These are phyloP conservation scores for Aureobasidium lini DNA, from an alignment of 2,329 filamentous ascomycete genomes.

Conservation along the genomic window DNA sequence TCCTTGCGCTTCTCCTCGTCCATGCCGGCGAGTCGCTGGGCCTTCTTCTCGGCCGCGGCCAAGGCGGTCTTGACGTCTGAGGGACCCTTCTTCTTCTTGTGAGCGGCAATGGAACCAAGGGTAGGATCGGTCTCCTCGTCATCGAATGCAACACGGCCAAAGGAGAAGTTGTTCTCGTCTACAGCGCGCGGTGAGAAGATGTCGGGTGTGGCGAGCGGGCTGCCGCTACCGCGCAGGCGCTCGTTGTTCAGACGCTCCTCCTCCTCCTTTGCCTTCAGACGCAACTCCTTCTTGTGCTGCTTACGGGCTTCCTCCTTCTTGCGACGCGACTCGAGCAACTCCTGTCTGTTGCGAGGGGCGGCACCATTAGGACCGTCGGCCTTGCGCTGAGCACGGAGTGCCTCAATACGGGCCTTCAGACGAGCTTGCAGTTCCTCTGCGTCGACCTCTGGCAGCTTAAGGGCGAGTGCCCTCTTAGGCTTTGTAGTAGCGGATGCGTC, in stretches of 20 bases:
- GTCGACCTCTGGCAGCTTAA: slow-evolving; percentile 50
- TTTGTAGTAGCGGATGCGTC: slow-evolving; percentile 18
- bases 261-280: slow-evolving; percentile 69
- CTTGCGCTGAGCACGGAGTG: slow-evolving; percentile 76
- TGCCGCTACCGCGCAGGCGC: slow-evolving; percentile 52
- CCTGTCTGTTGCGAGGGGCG: slow-evolving; percentile 76
- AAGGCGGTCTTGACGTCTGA: slow-evolving; percentile 80
- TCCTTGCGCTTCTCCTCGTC: slow-evolving; percentile 76
- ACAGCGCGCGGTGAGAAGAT: slow-evolving; percentile 39
- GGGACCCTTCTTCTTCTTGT: slow-evolving; percentile 71
- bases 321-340: slow-evolving; percentile 82
- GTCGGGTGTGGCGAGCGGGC: slow-evolving; percentile 40
- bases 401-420: slow-evolving; percentile 75
- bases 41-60: slow-evolving; percentile 78
- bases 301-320: slow-evolving; percentile 82
- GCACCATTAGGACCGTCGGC: slow-evolving; percentile 77
- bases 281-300: slow-evolving; percentile 79
- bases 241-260: slow-evolving; percentile 56
- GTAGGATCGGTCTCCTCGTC: slow-evolving; percentile 71
- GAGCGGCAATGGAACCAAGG: slow-evolving; percentile 50
- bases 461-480: slow-evolving; percentile 18
- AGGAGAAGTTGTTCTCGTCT: slow-evolving; percentile 65
- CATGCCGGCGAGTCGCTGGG: slow-evolving; percentile 66
- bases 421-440: slow-evolving; percentile 69
- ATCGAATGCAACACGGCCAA: slow-evolving; percentile 89